These are phyloP conservation scores for Suillus placidus DNA, from an alignment of 768 basidiomycete species.

Conservation along the genomic window DNA sequence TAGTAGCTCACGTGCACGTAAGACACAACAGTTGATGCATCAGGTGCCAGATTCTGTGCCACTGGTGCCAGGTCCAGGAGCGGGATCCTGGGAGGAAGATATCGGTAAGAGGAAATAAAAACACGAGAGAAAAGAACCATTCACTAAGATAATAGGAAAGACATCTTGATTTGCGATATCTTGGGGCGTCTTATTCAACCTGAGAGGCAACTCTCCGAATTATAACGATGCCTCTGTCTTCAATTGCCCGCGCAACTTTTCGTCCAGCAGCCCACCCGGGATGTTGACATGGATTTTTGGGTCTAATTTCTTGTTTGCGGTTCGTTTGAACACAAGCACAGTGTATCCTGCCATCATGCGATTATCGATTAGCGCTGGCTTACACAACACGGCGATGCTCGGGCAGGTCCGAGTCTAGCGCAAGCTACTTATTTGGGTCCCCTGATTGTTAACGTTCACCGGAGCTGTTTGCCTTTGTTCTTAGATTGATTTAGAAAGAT, in stretches of 20 bases:
- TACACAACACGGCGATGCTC: slow-evolving; percentile 55
- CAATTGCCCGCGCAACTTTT: slow-evolving; percentile 76
- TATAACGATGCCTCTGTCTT: slow-evolving; percentile 73
- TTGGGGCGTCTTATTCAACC: slow-evolving; percentile 68
- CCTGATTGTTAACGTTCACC: no score
- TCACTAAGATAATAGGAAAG: slow-evolving; percentile 37
- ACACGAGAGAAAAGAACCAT: background rate
- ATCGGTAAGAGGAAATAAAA: background rate
- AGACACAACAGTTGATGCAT: slow-evolving; percentile 58
- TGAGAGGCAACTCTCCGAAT: slow-evolving; percentile 66
- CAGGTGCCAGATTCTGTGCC: slow-evolving; percentile 69
- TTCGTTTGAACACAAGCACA: slow-evolving; percentile 75
- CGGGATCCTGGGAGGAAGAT: slow-evolving; percentile 48
- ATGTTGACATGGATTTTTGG: slow-evolving; percentile 67
- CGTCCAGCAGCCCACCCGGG: slow-evolving; percentile 78
- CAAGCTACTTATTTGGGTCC: slow-evolving; percentile 33
- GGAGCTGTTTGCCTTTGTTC: no score
- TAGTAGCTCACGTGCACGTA: slow-evolving; percentile 64
- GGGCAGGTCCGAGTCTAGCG: slow-evolving; percentile 53
- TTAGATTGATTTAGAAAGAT: no score
- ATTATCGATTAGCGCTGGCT: slow-evolving; percentile 14
- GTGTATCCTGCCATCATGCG: slow-evolving; percentile 75
- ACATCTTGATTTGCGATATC: slow-evolving; percentile 81
- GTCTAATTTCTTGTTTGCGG: slow-evolving; percentile 70
- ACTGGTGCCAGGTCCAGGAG: slow-evolving; percentile 66